Evolutionary conservation across 176 grass and related monocot species (phyloP), one percentile per base, ranked within the genome.

Genomic region (Oropetium thomaeum): DNA sequence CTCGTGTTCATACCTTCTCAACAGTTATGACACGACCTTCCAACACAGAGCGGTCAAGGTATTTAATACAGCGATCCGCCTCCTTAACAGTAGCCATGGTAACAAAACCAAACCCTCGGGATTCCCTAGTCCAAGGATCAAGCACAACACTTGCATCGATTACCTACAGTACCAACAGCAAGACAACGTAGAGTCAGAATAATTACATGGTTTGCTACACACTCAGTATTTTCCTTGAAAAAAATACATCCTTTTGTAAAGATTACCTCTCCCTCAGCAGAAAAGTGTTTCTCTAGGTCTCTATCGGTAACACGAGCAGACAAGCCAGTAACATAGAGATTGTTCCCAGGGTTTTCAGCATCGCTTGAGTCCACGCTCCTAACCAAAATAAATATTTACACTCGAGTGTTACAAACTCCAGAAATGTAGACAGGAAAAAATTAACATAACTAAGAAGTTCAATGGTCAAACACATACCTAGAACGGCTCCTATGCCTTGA

Each of bases 31-130:
- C 84, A 34, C 91, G 95, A 33, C 95, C 91, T 83, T 94, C 84
- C 37, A 98, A 85, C 30, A 94, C 82, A 19, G 95, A 89, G 65
- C 40, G 69, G 68, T 98, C 89, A 29, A 98, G 84, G 76, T 98
- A 92, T 57, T 92, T 94, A 76, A 98, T 42, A 52, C 91, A 94
- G 41, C 75, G 72, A 20, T 89, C 75, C 25, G 91, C 91, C 75
- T 88, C 91, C 74, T 81, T 81, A 63, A 85, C 58, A 20, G 78
- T 87, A 66, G 82, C 70, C 91, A 98, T 98, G 39, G 91, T 94
- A 66, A 98, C 86, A 81, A 98, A 98, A 38, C 91, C 89, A 98
- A 98, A 98, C 5, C 95, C 95, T 40, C 91, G 86, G 12, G 88
- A 98, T 71, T 86, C 95, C 54, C 84, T 91, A 22, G 86, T 98